Evolutionary conservation across 371 early-diverging fungal genomes (phyloP), one percentile per base, ranked within the genome.

Genomic region (Phascolomyces articulosus): DNA sequence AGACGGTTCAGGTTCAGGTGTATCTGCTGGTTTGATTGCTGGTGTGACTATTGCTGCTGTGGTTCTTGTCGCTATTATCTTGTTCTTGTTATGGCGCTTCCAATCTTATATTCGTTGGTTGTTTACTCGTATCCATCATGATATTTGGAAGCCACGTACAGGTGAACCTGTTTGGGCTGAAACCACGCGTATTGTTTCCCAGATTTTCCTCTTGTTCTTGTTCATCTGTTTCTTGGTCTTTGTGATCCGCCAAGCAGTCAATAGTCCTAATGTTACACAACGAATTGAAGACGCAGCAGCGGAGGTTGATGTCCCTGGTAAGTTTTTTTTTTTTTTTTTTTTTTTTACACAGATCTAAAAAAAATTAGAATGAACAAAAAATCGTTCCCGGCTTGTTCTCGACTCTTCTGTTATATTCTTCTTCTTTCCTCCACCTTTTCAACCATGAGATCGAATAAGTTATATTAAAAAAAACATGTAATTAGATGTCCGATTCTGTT

Each of bases 141-240:
- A 82, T 64, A 77, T 82, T 38, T 82, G 82, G 82, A 75, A 77
- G 58, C 82, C 82, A 53, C 79, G 80, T 74, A 72, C 73, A 49
- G 82, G 82, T 74, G 82, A 82, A 65, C 82, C 82, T 47, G 57
- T 79, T 9, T 82, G 82, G 82, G 82, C 82, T 38, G 82, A 82
- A 66, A 82, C 82, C 6, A 69, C 76, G 7, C 75, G 82, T 27
- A 74, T 82, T 40, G 60, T 73, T 7, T 75, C 66, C 49, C 82
- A 82, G 58, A 62, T 82, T 29, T 68, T 82, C 49, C 67, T 82
- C 38, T 40, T 82, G 48, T 75, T 82, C 70, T 44, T 82, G 29
- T 79, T 82, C 51, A 48, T 66, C 28, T 57, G 71, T 40, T 79
- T 79, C 65, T 54, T 82, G 55, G 79, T 74, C 9, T 82, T 82